Percentiles rank a stretch among this genome's conserved stretches.
These are phyloP conservation scores for Mycena crocata DNA, from an alignment of 768 basidiomycete genomes.

Conservation along the genomic window DNA sequence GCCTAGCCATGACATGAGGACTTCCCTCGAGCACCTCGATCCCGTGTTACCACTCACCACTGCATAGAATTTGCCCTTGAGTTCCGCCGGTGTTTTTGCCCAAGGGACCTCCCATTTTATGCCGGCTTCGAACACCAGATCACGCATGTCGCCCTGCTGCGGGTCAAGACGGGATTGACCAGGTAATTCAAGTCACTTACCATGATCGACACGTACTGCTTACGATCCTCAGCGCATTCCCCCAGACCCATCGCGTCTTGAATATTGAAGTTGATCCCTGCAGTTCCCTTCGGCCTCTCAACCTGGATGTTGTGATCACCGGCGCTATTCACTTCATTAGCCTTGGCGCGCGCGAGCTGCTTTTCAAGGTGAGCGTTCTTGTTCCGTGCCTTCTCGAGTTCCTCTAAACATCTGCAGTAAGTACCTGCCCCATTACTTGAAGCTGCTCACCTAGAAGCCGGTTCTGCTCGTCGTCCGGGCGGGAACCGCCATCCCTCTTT, in stretches of 20 bases:
- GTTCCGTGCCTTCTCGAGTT: not conserved
- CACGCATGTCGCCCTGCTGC: conserved; percentile 20
- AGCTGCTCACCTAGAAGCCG: not conserved
- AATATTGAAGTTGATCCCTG: conserved; percentile 3
- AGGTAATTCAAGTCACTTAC: not conserved
- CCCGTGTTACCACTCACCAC: conserved; percentile 19
- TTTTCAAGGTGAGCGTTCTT: not conserved
- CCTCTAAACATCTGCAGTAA: not conserved
- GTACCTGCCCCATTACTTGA: not conserved
- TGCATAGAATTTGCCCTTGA: conserved; percentile 22
- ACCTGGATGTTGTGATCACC: not conserved
- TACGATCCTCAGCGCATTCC: not conserved
- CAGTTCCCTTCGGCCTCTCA: not conserved
- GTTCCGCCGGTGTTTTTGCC: conserved; percentile 15
- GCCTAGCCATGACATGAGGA: not conserved
- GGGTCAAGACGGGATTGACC: not conserved
- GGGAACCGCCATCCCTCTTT: too few species aligned
- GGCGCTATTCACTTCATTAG: not conserved
- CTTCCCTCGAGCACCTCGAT: too few species aligned
- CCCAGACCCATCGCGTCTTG: conserved; percentile 11
- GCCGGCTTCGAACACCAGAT: conserved; percentile 19
- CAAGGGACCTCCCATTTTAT: conserved; percentile 29
- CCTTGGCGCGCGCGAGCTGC: not conserved
- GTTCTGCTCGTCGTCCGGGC: not conserved
- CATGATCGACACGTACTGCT: not conserved